Evolutionary conservation across 2,329 filamentous ascomycete species (phyloP), one percentile per base, ranked within the genome.

Genomic region (Camptophora hylomeconis): DNA sequence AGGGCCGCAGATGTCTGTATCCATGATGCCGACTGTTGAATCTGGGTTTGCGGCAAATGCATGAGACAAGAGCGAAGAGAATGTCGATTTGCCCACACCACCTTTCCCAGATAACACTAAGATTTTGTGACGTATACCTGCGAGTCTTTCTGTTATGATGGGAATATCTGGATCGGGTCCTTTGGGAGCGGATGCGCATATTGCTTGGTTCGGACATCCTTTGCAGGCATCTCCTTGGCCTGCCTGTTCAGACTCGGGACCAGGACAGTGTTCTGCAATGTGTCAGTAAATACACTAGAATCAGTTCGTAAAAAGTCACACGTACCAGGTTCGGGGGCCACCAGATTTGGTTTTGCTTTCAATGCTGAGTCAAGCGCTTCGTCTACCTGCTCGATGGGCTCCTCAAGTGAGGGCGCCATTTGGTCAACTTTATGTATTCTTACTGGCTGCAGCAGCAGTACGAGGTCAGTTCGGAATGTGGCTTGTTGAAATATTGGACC

Each of bases 1-100:
- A 1, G 89, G 89, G 0, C 89, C 89, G 57, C 84, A 94, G 38
- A 98, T 93, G 54, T 98, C 89, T 5, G 89, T 92, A 56, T 98
- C 89, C 83, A 95, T 94, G 45, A 98, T 77, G 12, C 87, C 89
- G 16, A 98, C 81, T 1, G 73, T 82, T 32, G 64, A 77, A 24
- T 77, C 72, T 0, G 77, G 73, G 52, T 92, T 82, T 9, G 72
- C 71, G 2, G 89, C 82, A 46, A 98, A 92, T 2, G 81, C 86
- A 51, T 93, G 83, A 2, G 81, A 80, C 11, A 95, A 72, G 45
- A 95, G 72, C 2, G 75, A 79, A 3, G 81, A 87, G 50, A 95
- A 92, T 0, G 89, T 95, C 43, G 80, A 89, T 59, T 98, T 98
- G 5, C 89, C 89, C 1, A 98, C 89, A 25, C 89, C 89, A 37